Percentiles rank a stretch among this genome's conserved stretches.
These are phyloP conservation scores for Melampsora larici-populina DNA, from an alignment of 1,284 basidiomycete species.

Conservation along the genomic window DNA sequence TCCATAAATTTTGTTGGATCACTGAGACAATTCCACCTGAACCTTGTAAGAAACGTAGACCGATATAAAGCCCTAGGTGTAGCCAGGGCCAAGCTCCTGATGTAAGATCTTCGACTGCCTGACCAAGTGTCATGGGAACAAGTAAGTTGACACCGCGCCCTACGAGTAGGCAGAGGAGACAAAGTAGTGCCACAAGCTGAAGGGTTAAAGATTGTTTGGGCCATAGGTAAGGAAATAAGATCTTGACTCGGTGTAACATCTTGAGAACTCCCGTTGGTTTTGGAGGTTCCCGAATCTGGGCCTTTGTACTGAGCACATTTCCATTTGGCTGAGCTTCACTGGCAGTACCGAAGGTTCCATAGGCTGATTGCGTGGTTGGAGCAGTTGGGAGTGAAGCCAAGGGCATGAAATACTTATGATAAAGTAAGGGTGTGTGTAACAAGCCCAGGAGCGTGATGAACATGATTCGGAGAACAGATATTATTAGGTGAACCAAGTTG, in stretches of 20 bases:
- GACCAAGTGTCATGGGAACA: constrained; percentile 69
- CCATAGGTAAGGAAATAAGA: constrained; percentile 76
- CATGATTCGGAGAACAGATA: constrained; percentile 16
- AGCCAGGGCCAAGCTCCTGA: constrained; percentile 50
- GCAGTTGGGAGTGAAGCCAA: constrained; percentile 10
- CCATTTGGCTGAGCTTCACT: constrained; percentile 27
- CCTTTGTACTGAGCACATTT: constrained; percentile 39
- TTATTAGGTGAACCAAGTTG: constrained; percentile 33
- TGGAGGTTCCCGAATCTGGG: constrained; percentile 35
- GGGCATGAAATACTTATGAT: constrained; percentile 27
- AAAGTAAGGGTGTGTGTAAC: constrained; percentile 16
- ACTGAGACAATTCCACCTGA: constrained; percentile 53
- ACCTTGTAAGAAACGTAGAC: constrained; percentile 55
- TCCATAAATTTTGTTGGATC: constrained; percentile 50
- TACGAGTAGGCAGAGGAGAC: constrained; percentile 66
- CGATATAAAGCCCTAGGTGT: constrained; percentile 51
- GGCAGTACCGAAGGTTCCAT: constrained; percentile 36
- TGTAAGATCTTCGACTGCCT: constrained; percentile 60
- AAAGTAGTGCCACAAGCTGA: constrained; percentile 70
- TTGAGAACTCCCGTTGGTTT: constrained; percentile 41
- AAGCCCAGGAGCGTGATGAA: constrained; percentile 25
- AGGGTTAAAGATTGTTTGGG: constrained; percentile 65
- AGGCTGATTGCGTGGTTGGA: constrained; percentile 3
- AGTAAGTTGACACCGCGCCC: constrained; percentile 73
- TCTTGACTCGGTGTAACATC: constrained; percentile 57